A percentile compares a stretch with the other conserved stretches of the same genome.
phyloP scores from a whole-genome alignment of 345 rosid genomes.

The Camelina neglecta region DNA sequence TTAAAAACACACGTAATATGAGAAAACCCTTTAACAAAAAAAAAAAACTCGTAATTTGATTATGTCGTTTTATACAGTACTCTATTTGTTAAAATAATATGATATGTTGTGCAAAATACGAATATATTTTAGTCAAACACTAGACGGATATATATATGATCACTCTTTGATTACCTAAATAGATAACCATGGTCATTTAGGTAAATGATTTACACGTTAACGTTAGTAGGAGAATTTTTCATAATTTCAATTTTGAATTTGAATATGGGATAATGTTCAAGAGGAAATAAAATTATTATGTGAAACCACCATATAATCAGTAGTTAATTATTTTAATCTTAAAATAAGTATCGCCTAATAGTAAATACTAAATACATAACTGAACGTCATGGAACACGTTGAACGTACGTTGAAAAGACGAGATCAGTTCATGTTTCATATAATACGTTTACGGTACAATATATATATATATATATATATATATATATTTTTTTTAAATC shows the following conservation, averaged over 20 bases:
- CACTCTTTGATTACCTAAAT: not conserved
- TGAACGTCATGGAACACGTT: not conserved
- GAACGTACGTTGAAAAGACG: constrained; percentile 3
- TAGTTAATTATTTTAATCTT: not conserved
- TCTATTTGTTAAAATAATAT: no score
- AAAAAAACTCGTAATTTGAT: not conserved
- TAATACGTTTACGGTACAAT: not conserved
- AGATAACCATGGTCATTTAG: not conserved
- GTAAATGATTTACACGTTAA: not conserved
- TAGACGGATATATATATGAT: not conserved
- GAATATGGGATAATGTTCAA: not conserved
- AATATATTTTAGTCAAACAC: not conserved
- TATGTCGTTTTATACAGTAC: not conserved
- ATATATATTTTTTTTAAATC: not conserved
- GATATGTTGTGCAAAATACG: not conserved
- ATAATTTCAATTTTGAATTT: not conserved
- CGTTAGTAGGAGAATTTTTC: not conserved
- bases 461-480: not conserved
- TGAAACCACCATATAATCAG: not conserved
- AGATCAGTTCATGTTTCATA: not conserved
- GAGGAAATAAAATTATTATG: not conserved
- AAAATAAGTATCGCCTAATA: not conserved
- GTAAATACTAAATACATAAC: not conserved
- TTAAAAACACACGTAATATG: no score
- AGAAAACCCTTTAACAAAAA: not conserved